Base-by-base conservation (phyloP, 768 basidiomycete genomes). In the Mycena crocata region DNA sequence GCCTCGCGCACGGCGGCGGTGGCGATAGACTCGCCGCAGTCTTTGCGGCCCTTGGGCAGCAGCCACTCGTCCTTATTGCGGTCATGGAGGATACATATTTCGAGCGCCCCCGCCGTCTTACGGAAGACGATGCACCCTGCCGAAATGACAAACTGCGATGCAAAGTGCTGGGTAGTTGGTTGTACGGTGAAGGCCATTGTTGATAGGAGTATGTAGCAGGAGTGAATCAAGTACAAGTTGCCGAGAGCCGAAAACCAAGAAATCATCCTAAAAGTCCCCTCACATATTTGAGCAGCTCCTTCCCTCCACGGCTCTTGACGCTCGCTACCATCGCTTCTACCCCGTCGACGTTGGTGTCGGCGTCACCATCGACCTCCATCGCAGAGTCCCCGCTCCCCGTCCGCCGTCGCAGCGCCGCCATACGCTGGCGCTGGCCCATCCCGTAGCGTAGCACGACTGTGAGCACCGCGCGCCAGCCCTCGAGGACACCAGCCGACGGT, bases 401-500 rank as follows among this genome's bases (percentile, higher is more conserved):
- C 24, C 21, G 19, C 44, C 50, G 49, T 28, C 66, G 66, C 58
- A 23, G 60, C 54, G 57, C 58, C 34, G 81, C 84, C 66, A 76
- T 76, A 59, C 76, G 76, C 50, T 86, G 86, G 66, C 87, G 84
- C 71, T 89, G 86, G 12, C 85, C 85, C 75, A 89, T 80, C 8
- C 90, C 90, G 71, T 91, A 87, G 26, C 93, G 86, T 56, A 89
- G 76, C 21, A 93, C 81, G 26, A 92, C 85, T 9, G 85, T 85
- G 64, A 94, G 76, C n/a, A 93, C 88, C 14, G 93, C 93, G 37
- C 90, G 83, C 93, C 93, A 95, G 19, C 93, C 93, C 73, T 95
- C 93, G 28, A 90, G 61, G 5, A 81, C 78, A 9, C 68, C 71
- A 2, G 46, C 62, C 24, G 54, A 19, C 46, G 46, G 32, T 12